These are phyloP conservation scores for Helianthus tuberosus DNA, from an alignment of 129 eudicot species.

Conservation along the genomic window DNA sequence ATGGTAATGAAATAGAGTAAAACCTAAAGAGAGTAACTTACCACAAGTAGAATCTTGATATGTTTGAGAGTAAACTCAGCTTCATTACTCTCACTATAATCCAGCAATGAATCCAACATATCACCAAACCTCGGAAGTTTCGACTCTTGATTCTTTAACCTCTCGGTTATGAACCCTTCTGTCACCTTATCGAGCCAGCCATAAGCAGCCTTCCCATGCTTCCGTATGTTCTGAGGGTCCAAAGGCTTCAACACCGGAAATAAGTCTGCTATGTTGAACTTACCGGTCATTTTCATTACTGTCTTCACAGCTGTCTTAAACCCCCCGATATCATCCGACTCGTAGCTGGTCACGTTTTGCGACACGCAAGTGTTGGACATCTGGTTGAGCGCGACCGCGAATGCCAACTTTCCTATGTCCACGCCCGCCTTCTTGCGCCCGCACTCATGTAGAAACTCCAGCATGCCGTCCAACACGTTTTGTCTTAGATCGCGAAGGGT, in stretches of 20 bases:
- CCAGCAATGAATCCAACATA: slow-evolving; percentile 10
- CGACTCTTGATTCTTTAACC: background rate
- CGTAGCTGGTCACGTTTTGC: slow-evolving; percentile 4
- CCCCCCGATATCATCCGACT: background rate
- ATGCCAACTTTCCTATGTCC: slow-evolving; percentile 2
- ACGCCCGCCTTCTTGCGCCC: background rate
- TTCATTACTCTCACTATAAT: background rate
- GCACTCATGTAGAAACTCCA: background rate
- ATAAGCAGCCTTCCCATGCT: background rate
- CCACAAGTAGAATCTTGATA: slow-evolving; percentile 2
- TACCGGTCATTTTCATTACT: background rate
- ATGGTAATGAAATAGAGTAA: too few relatives aligned
- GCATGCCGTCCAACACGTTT: background rate
- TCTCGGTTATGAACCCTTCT: background rate
- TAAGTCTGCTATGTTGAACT: slow-evolving; percentile 5
- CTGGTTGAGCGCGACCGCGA: background rate
- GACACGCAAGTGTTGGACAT: slow-evolving; percentile 6
- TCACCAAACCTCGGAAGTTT: slow-evolving; percentile 7
- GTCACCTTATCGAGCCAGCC: background rate
- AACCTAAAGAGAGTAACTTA: background rate
- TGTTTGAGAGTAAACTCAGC: background rate
- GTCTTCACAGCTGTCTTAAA: background rate
- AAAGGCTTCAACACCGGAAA: slow-evolving; percentile 4
- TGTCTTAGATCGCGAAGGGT: background rate
- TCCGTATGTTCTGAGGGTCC: slow-evolving; percentile 13